phyloP scores from a whole-genome alignment of 2,329 filamentous ascomycete genomes.

The Cordyceps pruinosa region DNA sequence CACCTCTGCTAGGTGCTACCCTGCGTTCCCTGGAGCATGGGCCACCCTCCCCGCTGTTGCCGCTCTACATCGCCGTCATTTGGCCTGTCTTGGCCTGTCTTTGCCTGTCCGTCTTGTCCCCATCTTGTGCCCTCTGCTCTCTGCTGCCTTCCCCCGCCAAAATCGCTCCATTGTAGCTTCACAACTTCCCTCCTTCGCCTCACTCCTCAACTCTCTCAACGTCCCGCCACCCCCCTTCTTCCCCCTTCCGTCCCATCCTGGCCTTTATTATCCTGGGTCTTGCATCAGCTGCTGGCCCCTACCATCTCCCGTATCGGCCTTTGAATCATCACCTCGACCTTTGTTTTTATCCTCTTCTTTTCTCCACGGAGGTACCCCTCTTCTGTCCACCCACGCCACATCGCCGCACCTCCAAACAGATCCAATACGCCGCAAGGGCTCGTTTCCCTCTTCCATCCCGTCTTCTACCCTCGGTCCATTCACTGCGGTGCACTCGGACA shows the following conservation, averaged over 20 bases:
- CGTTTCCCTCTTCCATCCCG: neutral
- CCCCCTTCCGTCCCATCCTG: neutral
- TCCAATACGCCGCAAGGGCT: neutral
- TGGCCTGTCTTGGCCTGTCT: neutral
- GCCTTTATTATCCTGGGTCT: neutral
- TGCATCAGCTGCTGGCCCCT: neutral
- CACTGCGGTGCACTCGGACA: neutral
- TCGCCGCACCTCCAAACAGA: neutral
- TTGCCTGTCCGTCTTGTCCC: neutral
- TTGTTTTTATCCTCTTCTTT: neutral
- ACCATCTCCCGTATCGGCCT: neutral
- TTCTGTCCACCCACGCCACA: neutral
- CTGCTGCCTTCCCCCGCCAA: constrained; percentile 1
- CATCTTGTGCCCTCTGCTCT: neutral
- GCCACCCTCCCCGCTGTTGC: constrained; percentile 11
- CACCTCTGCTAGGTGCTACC: neutral
- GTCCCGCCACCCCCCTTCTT: neutral
- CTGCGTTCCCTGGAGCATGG: constrained; percentile 1
- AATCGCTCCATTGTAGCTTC: constrained; percentile 10
- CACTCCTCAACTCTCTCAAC: neutral
- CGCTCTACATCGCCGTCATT: constrained; percentile 13
- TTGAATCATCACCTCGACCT: neutral
- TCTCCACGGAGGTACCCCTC: constrained; percentile 3
- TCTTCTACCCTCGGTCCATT: neutral
- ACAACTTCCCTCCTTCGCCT: neutral